phyloP scores from a whole-genome alignment of 2,329 filamentous ascomycete genomes.

The Cryphonectria radicalis region DNA sequence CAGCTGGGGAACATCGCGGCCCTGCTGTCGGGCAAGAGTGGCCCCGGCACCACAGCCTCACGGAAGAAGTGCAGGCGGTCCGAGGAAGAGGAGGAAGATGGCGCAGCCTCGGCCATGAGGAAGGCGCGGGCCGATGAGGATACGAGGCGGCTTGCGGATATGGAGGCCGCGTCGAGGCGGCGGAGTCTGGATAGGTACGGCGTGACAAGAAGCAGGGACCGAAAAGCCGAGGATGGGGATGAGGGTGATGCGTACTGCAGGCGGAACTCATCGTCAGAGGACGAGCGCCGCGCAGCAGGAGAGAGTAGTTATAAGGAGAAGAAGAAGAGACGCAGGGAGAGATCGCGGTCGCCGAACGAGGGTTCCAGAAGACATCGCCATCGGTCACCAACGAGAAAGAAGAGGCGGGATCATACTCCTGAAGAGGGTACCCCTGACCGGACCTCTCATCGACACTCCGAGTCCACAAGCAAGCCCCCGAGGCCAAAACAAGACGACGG shows the following conservation, averaged over 20 bases:
- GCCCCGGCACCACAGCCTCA: slow-evolving; percentile 28
- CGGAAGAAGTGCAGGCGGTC: slow-evolving; percentile 40
- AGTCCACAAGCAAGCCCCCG: slow-evolving; percentile 15
- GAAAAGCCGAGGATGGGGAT: slow-evolving; percentile 2
- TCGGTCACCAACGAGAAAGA: slow-evolving; percentile 19
- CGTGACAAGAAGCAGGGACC: slow-evolving; percentile 11
- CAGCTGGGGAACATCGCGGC: slow-evolving; percentile 66
- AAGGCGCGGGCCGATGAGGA: slow-evolving; percentile 25
- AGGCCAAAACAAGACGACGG: slow-evolving; percentile 30
- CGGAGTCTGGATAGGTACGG: slow-evolving; percentile 26
- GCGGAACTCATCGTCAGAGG: slow-evolving; percentile 36
- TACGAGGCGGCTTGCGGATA: slow-evolving; percentile 21
- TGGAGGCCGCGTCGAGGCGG: slow-evolving; percentile 23
- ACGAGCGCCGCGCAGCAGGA: slow-evolving; percentile 31
- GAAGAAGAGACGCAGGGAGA: slow-evolving; percentile 21
- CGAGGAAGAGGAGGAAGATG: slow-evolving; percentile 31
- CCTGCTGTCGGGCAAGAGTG: slow-evolving; percentile 50
- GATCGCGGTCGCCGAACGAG: slow-evolving; percentile 26
- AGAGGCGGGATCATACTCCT: neutral
- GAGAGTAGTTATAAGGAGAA: neutral
- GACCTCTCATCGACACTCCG: neutral
- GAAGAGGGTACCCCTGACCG: slow-evolving; percentile 19
- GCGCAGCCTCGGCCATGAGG: slow-evolving; percentile 23
- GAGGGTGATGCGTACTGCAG: slow-evolving; percentile 14
- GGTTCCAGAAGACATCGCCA: slow-evolving; percentile 27